Base-by-base conservation (phyloP, 208 protist genomes). In the Angomonas deanei region DNA sequence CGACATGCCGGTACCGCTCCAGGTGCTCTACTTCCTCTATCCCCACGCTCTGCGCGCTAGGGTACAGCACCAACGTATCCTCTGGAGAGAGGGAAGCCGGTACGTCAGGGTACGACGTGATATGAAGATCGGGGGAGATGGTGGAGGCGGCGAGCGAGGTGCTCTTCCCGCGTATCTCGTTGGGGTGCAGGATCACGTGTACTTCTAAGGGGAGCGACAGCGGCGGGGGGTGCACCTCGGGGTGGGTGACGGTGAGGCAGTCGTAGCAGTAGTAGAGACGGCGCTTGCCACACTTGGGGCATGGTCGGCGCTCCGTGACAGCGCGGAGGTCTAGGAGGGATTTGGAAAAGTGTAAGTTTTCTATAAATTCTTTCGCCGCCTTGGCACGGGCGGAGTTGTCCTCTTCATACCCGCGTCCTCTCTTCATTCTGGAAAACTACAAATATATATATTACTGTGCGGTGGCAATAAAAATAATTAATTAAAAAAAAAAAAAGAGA, bases 61-160 rank as follows among this genome's bases (percentile, higher is more conserved):
- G 91, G 67, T 97, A 96, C 19, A 94, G 76, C n/a, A 95, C 77
- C 19, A 95, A 70, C 21, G 88, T 96, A 17, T 61, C 75, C 33
- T 86, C 75, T 3, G 75, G 75, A 27, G 87, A 69, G 31, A 94
- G 65, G 49, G 78, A 23, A 26, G 69, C 63, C 3, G 88, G 88
- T 36, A 91, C 86, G 28, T 72, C 49, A 1, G 78, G 92, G 66
- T 90, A 91, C 36, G 85, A 66, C 36, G 82, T 59, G 66, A 95
- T 95, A 68, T 93, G 86, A 52, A 87, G 32, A 55, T 91, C 87
- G 28, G 84, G 82, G 56, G 79, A 97, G 46, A 92, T 91, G 27
- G 82, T 97, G 8, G 84, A 87, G 2, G 93, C 94, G 15, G 93
- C 93, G 17, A 97, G 70, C 30, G 86, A 95, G 15, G 94, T 98